Percentiles rank a stretch among this genome's conserved stretches.
phyloP scores from a whole-genome alignment of 2,329 filamentous ascomycete genomes.

The Penicillium brevicompactum region DNA sequence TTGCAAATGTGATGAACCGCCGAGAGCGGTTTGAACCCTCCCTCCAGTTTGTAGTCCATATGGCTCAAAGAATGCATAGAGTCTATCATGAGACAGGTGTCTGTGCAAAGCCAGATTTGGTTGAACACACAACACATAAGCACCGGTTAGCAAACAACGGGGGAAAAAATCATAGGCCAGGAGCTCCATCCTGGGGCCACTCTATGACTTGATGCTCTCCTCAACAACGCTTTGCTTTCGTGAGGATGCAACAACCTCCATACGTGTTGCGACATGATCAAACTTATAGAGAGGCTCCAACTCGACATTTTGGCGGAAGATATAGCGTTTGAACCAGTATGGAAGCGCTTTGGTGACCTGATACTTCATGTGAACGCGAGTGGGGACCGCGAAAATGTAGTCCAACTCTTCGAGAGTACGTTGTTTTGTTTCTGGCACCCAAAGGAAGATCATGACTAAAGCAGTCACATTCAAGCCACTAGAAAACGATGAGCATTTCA shows the following conservation, averaged over 20 bases:
- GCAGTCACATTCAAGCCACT: conserved; percentile 62
- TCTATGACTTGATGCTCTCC: conserved; percentile 6
- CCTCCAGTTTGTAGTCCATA: too few species aligned
- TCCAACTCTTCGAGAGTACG: conserved; percentile 60
- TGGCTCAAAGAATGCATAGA: too few species aligned
- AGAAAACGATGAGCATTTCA: conserved; percentile 3
- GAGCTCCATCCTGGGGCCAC: not conserved
- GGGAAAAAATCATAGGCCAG: not conserved
- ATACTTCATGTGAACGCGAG: conserved; percentile 58
- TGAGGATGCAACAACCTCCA: not conserved
- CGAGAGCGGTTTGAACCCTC: too few species aligned
- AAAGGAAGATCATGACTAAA: conserved; percentile 65
- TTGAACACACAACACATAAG: too few species aligned
- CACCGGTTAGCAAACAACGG: too few species aligned
- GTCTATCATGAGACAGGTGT: too few species aligned
- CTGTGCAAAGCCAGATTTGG: too few species aligned
- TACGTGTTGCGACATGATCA: conserved; percentile 23
- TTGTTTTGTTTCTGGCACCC: conserved; percentile 60
- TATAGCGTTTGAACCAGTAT: conserved; percentile 62
- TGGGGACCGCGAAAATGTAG: conserved; percentile 61
- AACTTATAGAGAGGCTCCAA: conserved; percentile 57
- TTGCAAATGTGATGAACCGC: too few species aligned
- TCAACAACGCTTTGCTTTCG: not conserved
- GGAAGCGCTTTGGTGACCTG: conserved; percentile 60
- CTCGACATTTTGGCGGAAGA: conserved; percentile 53